Percentiles rank a stretch among this genome's conserved stretches.
Evolutionary conservation across 2,329 filamentous ascomycete species (phyloP).

Genomic region (Cladosporium velox): DNA sequence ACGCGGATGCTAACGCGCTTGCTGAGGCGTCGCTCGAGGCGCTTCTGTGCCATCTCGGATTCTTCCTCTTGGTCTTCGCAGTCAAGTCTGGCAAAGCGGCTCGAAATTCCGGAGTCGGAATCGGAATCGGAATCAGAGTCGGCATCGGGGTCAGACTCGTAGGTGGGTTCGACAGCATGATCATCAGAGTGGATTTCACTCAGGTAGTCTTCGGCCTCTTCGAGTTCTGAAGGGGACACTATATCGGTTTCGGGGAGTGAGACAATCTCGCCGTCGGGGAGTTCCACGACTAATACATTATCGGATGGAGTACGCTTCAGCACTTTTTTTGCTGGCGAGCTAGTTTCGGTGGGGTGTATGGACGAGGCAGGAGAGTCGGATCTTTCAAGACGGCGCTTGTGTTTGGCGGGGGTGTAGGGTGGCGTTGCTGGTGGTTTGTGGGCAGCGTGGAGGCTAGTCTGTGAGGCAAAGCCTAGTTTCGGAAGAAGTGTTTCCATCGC

Average conservation of each 20-base stretch:
- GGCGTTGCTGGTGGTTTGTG: slow-evolving; percentile 31
- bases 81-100: slow-evolving; percentile 32
- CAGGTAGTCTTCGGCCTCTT: slow-evolving; percentile 44
- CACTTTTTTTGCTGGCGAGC: slow-evolving; percentile 35
- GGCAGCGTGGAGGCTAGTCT: slow-evolving; percentile 27
- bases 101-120: slow-evolving; percentile 22
- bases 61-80: slow-evolving; percentile 32
- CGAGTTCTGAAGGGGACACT: slow-evolving; percentile 47
- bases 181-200: slow-evolving; percentile 24
- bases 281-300: slow-evolving; percentile 47
- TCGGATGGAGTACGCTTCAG: slow-evolving; percentile 29
- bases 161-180: neutral
- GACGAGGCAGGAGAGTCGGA: slow-evolving; percentile 39
- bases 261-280: slow-evolving; percentile 39
- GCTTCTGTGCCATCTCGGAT: slow-evolving; percentile 12
- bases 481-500: slow-evolving; percentile 29
- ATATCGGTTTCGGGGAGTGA: slow-evolving; percentile 39
- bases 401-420: slow-evolving; percentile 32
- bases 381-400: slow-evolving; percentile 30
- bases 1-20: slow-evolving; percentile 42
- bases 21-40: slow-evolving; percentile 42
- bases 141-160: slow-evolving; percentile 27
- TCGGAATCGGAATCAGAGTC: slow-evolving; percentile 26
- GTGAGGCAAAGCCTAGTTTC: slow-evolving; percentile 29
- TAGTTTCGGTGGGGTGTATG: slow-evolving; percentile 41